Evolutionary conservation across 2,329 filamentous ascomycete species (phyloP), one percentile per base, ranked within the genome.

Genomic region (Hirsutella rhossiliensis): DNA sequence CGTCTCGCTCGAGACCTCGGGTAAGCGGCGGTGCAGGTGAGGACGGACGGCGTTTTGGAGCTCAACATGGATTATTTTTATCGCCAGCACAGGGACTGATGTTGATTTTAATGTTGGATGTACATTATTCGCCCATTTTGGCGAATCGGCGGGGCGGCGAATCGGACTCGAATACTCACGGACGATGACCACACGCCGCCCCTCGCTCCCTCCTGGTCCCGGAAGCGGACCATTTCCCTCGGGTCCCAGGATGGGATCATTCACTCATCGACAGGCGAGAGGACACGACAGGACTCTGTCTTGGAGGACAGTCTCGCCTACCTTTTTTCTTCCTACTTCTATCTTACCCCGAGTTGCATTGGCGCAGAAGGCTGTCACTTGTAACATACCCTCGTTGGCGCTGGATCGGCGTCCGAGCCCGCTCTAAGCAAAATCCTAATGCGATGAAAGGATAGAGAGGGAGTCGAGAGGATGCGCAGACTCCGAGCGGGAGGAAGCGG

Each of bases 61-160:
- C 37, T 41, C 28, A 28, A 40, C 42, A 37, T 17, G 34, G 20
- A 27, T 40, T 40, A 34, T 42, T 48, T 27, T 46, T 42, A 52
- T 50, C 49, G 40, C 40, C 31, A 32, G 41, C 42, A 36, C 15
- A 55, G 49, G 49, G 48, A 48, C 38, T 50, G 49, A 51, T 52
- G 49, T 51, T 53, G 49, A 46, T 43, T 58, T 58, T 45, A 51
- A 43, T 58, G 56, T 64, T 64, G 62, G 61, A 65, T 64, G 63
- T 65, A 65, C 56, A 65, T 58, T 64, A 64, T 61, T 63, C 61
- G 61, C 60, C 54, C 53, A 52, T 55, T 48, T 54, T 53, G 54
- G 63, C 63, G 63, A 62, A 63, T 58, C 50, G 59, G 56, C 51
- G 56, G 54, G 56, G 54, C 46, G 56, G 60, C 60, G 56, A 61